Percentiles rank a stretch among this genome's conserved stretches.
phyloP scores from a whole-genome alignment of 768 basidiomycete species.

The Rhizopogon vulgaris region DNA sequence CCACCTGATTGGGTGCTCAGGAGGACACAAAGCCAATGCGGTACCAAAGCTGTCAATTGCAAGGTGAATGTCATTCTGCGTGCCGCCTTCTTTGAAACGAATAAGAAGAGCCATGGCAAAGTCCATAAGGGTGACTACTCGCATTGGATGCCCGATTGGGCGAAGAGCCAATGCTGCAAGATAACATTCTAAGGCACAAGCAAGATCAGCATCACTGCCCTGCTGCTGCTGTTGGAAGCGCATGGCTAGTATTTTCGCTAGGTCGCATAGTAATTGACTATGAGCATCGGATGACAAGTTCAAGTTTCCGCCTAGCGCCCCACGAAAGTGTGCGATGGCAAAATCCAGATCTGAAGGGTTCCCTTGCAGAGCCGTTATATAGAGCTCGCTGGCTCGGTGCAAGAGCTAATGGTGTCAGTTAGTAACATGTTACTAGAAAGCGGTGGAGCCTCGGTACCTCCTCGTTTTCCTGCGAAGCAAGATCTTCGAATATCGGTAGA shows the following conservation, averaged over 20 bases:
- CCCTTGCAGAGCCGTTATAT: not conserved
- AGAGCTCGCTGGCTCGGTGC: not conserved
- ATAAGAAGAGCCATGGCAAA: slow-evolving; percentile 23
- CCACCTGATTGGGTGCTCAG: slow-evolving; percentile 9
- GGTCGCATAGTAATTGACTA: slow-evolving; percentile 22
- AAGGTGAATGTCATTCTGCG: slow-evolving; percentile 21
- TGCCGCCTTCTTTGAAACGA: slow-evolving; percentile 19
- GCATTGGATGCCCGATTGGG: slow-evolving; percentile 20
- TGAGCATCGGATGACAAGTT: slow-evolving; percentile 13
- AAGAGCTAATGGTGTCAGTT: not conserved
- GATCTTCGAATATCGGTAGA: not conserved
- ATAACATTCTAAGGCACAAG: slow-evolving; percentile 23
- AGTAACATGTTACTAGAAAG: not conserved
- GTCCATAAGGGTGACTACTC: slow-evolving; percentile 18
- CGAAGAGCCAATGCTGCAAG: slow-evolving; percentile 20
- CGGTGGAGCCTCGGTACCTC: not conserved
- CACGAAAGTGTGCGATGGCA: slow-evolving; percentile 21
- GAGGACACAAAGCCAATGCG: slow-evolving; percentile 11
- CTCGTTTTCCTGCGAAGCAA: not conserved
- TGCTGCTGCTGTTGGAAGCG: slow-evolving; percentile 20
- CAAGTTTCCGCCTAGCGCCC: slow-evolving; percentile 9
- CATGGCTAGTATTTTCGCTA: slow-evolving; percentile 20
- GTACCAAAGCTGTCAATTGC: slow-evolving; percentile 19
- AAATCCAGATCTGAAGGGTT: slow-evolving; percentile 19
- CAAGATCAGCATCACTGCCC: slow-evolving; percentile 19